A percentile compares a stretch with the other conserved stretches of the same genome.
These are phyloP conservation scores for Trichoderma atrobrunneum DNA, from an alignment of 2,329 filamentous ascomycete genomes.

Conservation along the genomic window DNA sequence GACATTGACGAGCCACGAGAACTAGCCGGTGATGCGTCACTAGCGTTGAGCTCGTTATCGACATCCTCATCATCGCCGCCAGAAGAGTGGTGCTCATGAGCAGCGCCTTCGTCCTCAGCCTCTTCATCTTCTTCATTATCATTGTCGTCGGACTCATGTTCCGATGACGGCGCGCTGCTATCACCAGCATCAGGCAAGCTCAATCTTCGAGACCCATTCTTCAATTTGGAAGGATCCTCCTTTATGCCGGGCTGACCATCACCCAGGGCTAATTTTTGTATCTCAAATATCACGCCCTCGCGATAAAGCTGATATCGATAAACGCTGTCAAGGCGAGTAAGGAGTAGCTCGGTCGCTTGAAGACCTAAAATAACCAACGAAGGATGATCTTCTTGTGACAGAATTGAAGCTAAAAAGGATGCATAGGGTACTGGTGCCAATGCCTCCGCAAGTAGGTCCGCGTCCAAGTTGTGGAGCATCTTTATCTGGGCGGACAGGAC, in stretches of 20 bases:
- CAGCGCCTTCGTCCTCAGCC: constrained; percentile 29
- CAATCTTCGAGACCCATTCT: constrained; percentile 15
- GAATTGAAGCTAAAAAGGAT: constrained; percentile 89
- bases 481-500: constrained; percentile 94
- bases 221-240: neutral
- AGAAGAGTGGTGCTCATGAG: constrained; percentile 42
- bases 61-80: constrained; percentile 51
- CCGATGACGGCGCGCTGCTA: constrained; percentile 28
- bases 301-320: constrained; percentile 97
- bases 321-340: constrained; percentile 78
- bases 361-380: constrained; percentile 82
- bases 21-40: constrained; percentile 62
- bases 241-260: constrained; percentile 30
- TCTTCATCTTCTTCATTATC: constrained; percentile 25
- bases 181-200: constrained; percentile 13
- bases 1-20: constrained; percentile 67
- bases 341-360: constrained; percentile 83
- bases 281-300: constrained; percentile 91
- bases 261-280: constrained; percentile 69
- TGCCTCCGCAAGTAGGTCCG: constrained; percentile 77
- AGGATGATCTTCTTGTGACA: constrained; percentile 92
- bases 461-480: constrained; percentile 95
- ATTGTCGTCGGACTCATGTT: constrained; percentile 31
- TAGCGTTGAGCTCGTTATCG: constrained; percentile 49
- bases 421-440: constrained; percentile 88